These are phyloP conservation scores for Morella rubra DNA, from an alignment of 306 rosid species.

Conservation along the genomic window DNA sequence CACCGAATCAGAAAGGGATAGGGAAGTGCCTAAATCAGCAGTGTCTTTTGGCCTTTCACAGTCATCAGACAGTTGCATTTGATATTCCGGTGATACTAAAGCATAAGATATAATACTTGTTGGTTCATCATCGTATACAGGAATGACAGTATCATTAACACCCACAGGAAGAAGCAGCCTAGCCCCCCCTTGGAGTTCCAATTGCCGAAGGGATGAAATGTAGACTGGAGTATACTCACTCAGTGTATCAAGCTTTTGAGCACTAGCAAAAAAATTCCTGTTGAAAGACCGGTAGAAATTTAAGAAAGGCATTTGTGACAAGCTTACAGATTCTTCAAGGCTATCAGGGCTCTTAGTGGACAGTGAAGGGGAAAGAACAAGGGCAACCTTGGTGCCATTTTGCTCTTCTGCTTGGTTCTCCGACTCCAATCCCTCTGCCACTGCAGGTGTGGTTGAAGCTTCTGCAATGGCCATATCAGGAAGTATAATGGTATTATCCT, in stretches of 20 bases:
- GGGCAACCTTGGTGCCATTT: conserved; percentile 35
- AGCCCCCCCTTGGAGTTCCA: conserved; percentile 75
- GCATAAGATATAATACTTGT: conserved; percentile 86
- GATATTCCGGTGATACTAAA: conserved; percentile 60
- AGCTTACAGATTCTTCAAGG: conserved; percentile 61
- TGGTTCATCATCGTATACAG: conserved; percentile 93
- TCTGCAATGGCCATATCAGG: conserved; percentile 49
- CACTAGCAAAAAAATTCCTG: conserved; percentile 52
- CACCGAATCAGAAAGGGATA: conserved; percentile 49
- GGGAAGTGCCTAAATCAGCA: conserved; percentile 34
- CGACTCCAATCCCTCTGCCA: conserved; percentile 28
- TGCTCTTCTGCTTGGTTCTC: conserved; percentile 57
- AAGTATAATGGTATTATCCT: conserved; percentile 36
- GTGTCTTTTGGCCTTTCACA: conserved; percentile 56
- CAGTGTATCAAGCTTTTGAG: conserved; percentile 57
- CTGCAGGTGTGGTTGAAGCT: conserved; percentile 33
- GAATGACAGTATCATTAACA: conserved; percentile 69
- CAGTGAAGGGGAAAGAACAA: conserved; percentile 30
- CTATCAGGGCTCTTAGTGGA: conserved; percentile 45
- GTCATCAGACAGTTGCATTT: conserved; percentile 52
- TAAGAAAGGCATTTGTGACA: conserved; percentile 71
- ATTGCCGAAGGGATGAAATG: conserved; percentile 64
- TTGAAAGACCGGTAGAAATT: conserved; percentile 63
- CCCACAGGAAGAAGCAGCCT: conserved; percentile 76
- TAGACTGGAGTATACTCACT: conserved; percentile 61